These are phyloP conservation scores for Magnaporthales sp. DNA, from an alignment of 2,329 filamentous ascomycete species.

Conservation along the genomic window DNA sequence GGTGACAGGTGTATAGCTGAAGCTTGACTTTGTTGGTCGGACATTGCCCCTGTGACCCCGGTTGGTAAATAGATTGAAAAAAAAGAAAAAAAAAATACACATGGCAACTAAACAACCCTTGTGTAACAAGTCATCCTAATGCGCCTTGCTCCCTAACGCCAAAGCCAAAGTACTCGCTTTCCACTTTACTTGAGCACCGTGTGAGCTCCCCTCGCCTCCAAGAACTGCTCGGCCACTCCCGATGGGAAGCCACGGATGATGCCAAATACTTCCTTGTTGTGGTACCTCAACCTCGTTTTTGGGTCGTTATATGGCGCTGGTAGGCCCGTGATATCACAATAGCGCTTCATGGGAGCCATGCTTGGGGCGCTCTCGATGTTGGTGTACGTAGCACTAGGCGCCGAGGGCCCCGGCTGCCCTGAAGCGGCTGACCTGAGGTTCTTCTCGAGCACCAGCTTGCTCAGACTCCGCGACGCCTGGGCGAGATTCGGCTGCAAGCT, in stretches of 20 bases:
- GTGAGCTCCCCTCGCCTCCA: constrained; percentile 85
- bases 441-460: constrained; percentile 82
- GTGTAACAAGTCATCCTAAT: not conserved
- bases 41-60: constrained; percentile 41
- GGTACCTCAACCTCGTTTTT: constrained; percentile 87
- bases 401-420: constrained; percentile 26
- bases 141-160: not conserved
- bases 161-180: not conserved
- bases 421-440: constrained; percentile 41
- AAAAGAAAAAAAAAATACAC: not conserved
- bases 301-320: constrained; percentile 90
- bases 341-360: constrained; percentile 74
- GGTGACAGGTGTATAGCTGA: constrained; percentile 75
- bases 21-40: constrained; percentile 92
- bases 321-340: constrained; percentile 92
- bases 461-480: constrained; percentile 81
- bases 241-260: constrained; percentile 74
- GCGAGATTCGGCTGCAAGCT: constrained; percentile 60
- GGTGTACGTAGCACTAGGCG: constrained; percentile 78
- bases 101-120: not conserved
- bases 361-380: constrained; percentile 90
- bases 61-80: not conserved
- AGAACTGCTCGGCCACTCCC: constrained; percentile 75
- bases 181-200: constrained; percentile 71
- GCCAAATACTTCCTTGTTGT: constrained; percentile 85